Percentiles rank a stretch among this genome's conserved stretches.
phyloP scores from a whole-genome alignment of 805 yeast species.

The Dipodascus geniculatus region DNA sequence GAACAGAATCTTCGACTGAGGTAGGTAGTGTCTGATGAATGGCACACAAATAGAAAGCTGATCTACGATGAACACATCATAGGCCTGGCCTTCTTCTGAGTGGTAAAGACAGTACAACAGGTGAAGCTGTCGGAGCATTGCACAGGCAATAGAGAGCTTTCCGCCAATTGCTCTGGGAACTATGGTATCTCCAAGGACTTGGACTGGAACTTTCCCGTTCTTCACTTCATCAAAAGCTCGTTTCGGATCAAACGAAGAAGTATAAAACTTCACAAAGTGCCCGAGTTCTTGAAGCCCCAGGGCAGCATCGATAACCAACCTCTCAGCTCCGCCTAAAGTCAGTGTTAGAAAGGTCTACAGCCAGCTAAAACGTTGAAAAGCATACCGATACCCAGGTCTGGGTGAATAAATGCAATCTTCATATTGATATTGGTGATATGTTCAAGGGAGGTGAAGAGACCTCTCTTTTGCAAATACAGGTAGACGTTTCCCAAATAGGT shows the following conservation, averaged over 20 bases:
- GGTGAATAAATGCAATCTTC: conserved; percentile 81
- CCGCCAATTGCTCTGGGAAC: conserved; percentile 63
- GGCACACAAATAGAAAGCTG: conserved; percentile 83
- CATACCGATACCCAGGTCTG: conserved; percentile 84
- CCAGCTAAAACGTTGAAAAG: neutral
- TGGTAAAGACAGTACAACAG: conserved; percentile 37
- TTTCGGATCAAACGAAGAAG: conserved; percentile 77
- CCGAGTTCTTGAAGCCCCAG: conserved; percentile 63
- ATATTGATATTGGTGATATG: conserved; percentile 18
- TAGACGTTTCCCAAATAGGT: neutral
- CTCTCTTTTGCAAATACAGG: too few relatives aligned
- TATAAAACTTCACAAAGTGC: conserved; percentile 56
- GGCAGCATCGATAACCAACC: conserved; percentile 94
- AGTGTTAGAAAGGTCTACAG: neutral
- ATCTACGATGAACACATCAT: conserved; percentile 75
- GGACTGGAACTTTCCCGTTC: conserved; percentile 43
- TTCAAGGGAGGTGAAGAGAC: neutral
- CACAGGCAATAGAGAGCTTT: conserved; percentile 66
- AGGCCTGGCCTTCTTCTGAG: conserved; percentile 33
- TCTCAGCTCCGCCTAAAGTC: conserved; percentile 68
- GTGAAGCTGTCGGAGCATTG: conserved; percentile 71
- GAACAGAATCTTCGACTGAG: conserved; percentile 47
- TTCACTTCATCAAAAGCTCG: conserved; percentile 91
- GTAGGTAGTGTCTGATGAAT: conserved; percentile 32
- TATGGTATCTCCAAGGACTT: conserved; percentile 67